Conservation (phyloP, 116 monocot genomes). For the Iris pallida region DNA sequence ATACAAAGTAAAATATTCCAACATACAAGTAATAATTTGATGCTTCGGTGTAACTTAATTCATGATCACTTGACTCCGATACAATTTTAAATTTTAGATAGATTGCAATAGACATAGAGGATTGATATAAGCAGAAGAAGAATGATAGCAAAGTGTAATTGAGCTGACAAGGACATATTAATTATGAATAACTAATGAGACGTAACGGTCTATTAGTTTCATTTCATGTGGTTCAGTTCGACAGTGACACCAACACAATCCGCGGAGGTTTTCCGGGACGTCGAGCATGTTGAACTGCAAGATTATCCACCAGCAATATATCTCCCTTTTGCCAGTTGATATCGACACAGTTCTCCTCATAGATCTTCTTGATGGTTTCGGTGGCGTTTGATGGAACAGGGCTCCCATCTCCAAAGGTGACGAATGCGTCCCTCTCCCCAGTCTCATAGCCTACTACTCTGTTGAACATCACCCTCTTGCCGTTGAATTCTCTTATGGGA, state of each 20-base stretch:
- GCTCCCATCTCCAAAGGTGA: conserved; percentile 12
- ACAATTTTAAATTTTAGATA: too few species aligned
- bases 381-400: background rate
- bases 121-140: too few species aligned
- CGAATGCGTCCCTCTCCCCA: background rate
- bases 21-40: too few species aligned
- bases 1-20: background rate
- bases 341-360: conserved; percentile 9
- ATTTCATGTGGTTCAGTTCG: background rate
- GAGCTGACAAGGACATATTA: too few species aligned
- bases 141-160: too few species aligned
- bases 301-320: conserved; percentile 13
- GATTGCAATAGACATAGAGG: too few species aligned
- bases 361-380: background rate
- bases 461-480: conserved; percentile 16
- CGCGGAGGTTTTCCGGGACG: conserved; percentile 13
- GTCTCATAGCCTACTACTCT: conserved; percentile 1
- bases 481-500: conserved; percentile 8
- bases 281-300: conserved; percentile 19
- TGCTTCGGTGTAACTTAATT: too few species aligned
- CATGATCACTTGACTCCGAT: too few species aligned
- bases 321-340: conserved; percentile 12
- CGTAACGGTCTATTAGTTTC: too few species aligned
- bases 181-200: too few species aligned
- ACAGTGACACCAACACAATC: conserved; percentile 13